Percentiles rank a stretch among this genome's conserved stretches.
Conservation (phyloP, 2,329 filamentous ascomycete genomes). For the Arthrobotrys sphaeroides region DNA sequence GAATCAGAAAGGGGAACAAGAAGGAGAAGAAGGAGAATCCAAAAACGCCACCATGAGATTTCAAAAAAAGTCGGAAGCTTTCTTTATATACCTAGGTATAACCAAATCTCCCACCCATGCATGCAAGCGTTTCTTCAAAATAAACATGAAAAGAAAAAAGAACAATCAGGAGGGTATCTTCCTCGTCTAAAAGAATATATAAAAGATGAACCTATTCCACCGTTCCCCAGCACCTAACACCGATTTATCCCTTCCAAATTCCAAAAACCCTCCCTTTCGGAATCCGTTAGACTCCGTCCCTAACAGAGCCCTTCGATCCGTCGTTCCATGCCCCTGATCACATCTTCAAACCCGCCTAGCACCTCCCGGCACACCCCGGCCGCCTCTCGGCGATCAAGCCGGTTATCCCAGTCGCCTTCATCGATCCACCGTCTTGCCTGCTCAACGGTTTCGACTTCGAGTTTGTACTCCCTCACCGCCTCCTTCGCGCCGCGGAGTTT, state of each 20-base stretch:
- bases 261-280: conserved; percentile 57
- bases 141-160: conserved; percentile 36
- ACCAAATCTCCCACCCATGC: conserved; percentile 32
- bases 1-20: background rate
- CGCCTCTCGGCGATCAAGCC: conserved; percentile 79
- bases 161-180: conserved; percentile 49
- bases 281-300: conserved; percentile 55
- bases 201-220: conserved; percentile 14
- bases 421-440: conserved; percentile 84
- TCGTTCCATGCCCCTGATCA: conserved; percentile 84
- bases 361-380: conserved; percentile 86
- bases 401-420: conserved; percentile 82
- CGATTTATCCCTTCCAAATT: conserved; percentile 17
- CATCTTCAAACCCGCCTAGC: conserved; percentile 88
- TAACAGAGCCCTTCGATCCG: conserved; percentile 73
- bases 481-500: conserved; percentile 83
- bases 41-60: conserved; percentile 35
- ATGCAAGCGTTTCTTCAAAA: conserved; percentile 32
- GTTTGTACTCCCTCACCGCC: conserved; percentile 82
- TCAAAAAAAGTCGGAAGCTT: conserved; percentile 12
- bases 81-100: conserved; percentile 34
- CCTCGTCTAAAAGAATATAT: conserved; percentile 28
- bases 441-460: conserved; percentile 82
- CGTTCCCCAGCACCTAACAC: conserved; percentile 32
- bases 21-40: background rate